These are phyloP conservation scores for Wallacemonas sp. DNA, from an alignment of 208 protist genomes.

Conservation along the genomic window DNA sequence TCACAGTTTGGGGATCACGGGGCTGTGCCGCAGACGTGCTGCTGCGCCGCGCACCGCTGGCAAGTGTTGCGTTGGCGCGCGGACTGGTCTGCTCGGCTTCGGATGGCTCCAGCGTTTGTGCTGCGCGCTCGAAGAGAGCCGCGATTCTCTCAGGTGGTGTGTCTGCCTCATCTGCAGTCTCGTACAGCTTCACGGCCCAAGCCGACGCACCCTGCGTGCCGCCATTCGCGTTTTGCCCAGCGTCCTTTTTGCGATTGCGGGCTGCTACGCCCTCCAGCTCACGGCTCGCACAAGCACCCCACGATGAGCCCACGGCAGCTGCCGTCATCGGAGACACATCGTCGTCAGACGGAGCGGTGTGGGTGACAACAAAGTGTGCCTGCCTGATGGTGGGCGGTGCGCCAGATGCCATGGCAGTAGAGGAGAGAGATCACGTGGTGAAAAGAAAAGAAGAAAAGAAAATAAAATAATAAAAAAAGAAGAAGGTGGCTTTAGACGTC, in stretches of 20 bases:
- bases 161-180: conserved; percentile 2
- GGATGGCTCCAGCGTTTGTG: not conserved
- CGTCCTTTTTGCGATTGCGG: not conserved
- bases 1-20: not conserved
- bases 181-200: conserved; percentile 29
- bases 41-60: too few relatives aligned
- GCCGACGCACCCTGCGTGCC: not conserved
- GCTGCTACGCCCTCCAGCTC: not conserved
- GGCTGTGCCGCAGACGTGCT: not conserved
- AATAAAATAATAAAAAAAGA: conserved; percentile 22
- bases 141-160: not conserved
- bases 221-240: not conserved
- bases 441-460: not conserved
- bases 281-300: not conserved
- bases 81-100: too few relatives aligned
- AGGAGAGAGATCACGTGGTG: not conserved
- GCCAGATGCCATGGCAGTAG: not conserved
- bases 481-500: too few relatives aligned
- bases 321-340: not conserved
- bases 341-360: not conserved
- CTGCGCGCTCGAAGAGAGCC: not conserved
- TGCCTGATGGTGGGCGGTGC: not conserved
- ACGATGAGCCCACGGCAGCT: too few relatives aligned
- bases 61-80: too few relatives aligned
- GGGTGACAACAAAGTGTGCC: not conserved